Evolutionary conservation across 257 asterid species (phyloP).

Genomic region (Fraxinus pennsylvanica): DNA sequence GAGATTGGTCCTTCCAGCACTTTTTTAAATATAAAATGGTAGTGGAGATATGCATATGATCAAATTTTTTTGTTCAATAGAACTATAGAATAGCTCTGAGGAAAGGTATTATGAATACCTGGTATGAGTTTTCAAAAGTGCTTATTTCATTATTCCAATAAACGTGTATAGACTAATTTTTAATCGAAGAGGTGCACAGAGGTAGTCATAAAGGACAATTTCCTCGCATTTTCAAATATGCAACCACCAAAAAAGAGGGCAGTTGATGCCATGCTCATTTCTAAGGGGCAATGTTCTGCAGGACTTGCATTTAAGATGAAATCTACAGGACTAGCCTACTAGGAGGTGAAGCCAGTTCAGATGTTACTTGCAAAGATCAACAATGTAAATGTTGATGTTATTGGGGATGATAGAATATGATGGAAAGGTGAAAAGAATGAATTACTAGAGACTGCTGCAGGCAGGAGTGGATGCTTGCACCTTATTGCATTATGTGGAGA

Average conservation of each 20-base stretch:
- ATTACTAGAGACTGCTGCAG: not conserved
- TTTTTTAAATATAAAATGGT: not conserved
- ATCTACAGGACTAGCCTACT: not conserved
- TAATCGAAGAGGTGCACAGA: not conserved
- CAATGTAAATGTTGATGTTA: not conserved
- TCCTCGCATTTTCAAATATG: not conserved
- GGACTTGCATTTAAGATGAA: slow-evolving; percentile 1
- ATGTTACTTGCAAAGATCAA: not conserved
- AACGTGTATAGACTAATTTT: not conserved
- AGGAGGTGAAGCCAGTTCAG: not conserved
- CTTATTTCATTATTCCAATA: not conserved
- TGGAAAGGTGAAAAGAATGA: not conserved
- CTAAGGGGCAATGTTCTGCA: not conserved
- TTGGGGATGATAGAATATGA: not conserved
- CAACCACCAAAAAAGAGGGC: not conserved
- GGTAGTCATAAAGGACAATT: not conserved
- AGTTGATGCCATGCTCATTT: not conserved
- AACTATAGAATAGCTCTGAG: not conserved
- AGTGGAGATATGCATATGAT: not conserved
- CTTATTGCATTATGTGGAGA: not conserved
- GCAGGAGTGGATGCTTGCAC: not conserved
- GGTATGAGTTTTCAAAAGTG: not conserved
- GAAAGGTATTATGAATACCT: not conserved
- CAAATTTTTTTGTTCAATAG: not conserved
- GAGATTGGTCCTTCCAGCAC: not conserved